phyloP scores from a whole-genome alignment of 2,329 filamentous ascomycete genomes.

The Fonsecaea pedrosoi region DNA sequence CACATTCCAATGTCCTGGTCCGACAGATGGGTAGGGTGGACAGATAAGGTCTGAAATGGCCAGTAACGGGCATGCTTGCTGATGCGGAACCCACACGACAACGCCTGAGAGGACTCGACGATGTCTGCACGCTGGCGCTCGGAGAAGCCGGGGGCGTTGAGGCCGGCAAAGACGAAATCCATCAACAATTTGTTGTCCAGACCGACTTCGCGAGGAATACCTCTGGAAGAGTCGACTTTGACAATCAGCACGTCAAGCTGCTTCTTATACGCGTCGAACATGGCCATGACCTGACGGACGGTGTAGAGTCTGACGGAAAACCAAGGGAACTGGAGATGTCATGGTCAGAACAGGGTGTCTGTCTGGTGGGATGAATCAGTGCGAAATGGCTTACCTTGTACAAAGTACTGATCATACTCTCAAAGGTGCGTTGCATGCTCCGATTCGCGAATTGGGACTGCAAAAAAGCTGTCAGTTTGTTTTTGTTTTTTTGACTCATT shows the following conservation, averaged over 20 bases:
- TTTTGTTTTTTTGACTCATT: background rate
- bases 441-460: constrained; percentile 59
- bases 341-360: constrained; percentile 19
- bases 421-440: constrained; percentile 60
- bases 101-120: constrained; percentile 21
- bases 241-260: constrained; percentile 75
- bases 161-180: constrained; percentile 50
- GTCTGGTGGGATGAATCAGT: background rate
- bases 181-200: constrained; percentile 48
- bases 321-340: constrained; percentile 58
- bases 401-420: constrained; percentile 59
- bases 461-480: constrained; percentile 17
- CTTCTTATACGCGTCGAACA: constrained; percentile 54
- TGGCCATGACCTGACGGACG: constrained; percentile 53
- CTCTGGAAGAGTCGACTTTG: constrained; percentile 50
- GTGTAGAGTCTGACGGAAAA: constrained; percentile 53
- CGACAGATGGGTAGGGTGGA: constrained; percentile 23
- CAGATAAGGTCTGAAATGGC: constrained; percentile 37
- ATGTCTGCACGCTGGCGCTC: constrained; percentile 46
- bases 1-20: constrained; percentile 37
- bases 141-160: constrained; percentile 53
- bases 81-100: constrained; percentile 24
- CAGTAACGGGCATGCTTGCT: constrained; percentile 33
- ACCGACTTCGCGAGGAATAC: constrained; percentile 43
- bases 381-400: constrained; percentile 51